A percentile compares a stretch with the other conserved stretches of the same genome.
These are phyloP conservation scores for Warburgia ugandensis DNA, from an alignment of 164 flowering plant genomes.

Conservation along the genomic window DNA sequence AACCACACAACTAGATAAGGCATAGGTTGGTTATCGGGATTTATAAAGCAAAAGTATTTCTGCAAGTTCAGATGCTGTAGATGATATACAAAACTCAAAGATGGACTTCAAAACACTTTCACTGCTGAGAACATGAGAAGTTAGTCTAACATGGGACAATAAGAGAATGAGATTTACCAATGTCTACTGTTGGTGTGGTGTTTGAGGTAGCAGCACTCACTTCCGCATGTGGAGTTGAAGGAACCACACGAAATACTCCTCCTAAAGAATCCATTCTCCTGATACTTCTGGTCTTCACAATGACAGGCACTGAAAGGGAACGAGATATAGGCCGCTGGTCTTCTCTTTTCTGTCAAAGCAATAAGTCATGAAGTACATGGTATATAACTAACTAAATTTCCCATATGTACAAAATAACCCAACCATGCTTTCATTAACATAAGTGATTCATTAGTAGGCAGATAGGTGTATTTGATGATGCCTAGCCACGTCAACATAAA, in stretches of 20 bases:
- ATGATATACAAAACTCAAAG: neutral
- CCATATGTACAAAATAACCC: too few relatives aligned
- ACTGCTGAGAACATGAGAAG: neutral
- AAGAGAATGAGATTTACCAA: conserved; percentile 37
- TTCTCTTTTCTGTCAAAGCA: conserved; percentile 40
- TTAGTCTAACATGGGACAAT: conserved; percentile 1
- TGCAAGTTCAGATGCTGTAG: neutral
- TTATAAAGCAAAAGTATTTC: conserved; percentile 1
- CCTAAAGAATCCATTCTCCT: conserved; percentile 61
- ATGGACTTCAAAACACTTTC: neutral
- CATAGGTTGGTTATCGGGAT: conserved; percentile 13
- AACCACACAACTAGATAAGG: conserved; percentile 20
- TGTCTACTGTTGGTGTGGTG: conserved; percentile 21
- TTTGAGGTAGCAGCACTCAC: conserved; percentile 21
- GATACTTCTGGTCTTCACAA: conserved; percentile 35
- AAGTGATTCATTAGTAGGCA: too few relatives aligned
- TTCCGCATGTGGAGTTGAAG: conserved; percentile 66
- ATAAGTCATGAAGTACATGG: conserved; percentile 3
- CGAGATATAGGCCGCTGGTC: conserved; percentile 44
- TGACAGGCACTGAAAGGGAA: conserved; percentile 81
- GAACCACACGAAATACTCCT: conserved; percentile 59
- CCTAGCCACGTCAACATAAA: too few relatives aligned
- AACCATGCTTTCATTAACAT: too few relatives aligned
- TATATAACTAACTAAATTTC: too few relatives aligned
- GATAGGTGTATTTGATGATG: too few relatives aligned